Conservation (phyloP, 768 basidiomycete genomes). For the Tylopilus rubrobrunneus region DNA sequence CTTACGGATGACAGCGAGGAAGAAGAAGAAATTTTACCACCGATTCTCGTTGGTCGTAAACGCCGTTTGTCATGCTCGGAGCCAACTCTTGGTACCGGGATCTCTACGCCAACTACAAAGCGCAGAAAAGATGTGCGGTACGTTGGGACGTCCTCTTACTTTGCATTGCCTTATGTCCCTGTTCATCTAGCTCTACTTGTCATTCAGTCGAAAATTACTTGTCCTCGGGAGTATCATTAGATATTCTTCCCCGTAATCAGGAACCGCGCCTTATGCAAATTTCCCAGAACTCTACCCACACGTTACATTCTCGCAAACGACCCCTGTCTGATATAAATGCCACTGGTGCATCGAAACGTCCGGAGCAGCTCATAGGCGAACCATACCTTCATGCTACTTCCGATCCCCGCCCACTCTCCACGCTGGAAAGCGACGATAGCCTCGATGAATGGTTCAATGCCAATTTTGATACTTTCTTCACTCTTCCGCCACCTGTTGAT, state of each 20-base stretch:
- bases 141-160: background rate
- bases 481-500: constrained; percentile 21
- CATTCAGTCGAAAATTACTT: too few relatives aligned
- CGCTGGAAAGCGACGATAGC: constrained; percentile 12
- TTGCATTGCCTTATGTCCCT: background rate
- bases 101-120: background rate
- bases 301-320: background rate
- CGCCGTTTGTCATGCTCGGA: constrained; percentile 5
- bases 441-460: constrained; percentile 37
- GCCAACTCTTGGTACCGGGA: background rate
- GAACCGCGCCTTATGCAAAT: background rate
- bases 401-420: constrained; percentile 24
- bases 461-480: constrained; percentile 21
- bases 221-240: background rate
- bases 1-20: constrained; percentile 12
- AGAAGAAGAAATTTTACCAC: constrained; percentile 10
- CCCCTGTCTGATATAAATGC: background rate
- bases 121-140: background rate
- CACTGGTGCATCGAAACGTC: constrained; percentile 22
- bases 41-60: constrained; percentile 10
- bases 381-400: constrained; percentile 28
- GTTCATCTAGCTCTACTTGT: too few relatives aligned
- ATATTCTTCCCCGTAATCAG: background rate
- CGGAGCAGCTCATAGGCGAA: constrained; percentile 12
- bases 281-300: background rate